Evolutionary conservation across 768 basidiomycete species (phyloP).

Genomic region (Botryobasidium botryosum): DNA sequence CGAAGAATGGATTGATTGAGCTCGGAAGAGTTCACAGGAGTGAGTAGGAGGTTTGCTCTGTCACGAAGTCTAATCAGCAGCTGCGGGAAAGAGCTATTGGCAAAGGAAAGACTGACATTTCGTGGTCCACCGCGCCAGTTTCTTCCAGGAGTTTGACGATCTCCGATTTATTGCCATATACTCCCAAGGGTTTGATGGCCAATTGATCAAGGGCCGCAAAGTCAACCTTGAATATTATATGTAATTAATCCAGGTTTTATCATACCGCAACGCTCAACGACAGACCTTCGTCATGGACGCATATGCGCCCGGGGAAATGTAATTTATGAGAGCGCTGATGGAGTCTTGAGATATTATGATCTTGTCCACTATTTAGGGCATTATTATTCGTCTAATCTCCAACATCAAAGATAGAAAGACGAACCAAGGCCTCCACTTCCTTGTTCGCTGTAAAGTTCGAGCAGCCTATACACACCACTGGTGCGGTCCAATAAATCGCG

Average conservation of each 20-base stretch:
- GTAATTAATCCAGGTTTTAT: not conserved
- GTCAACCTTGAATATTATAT: slow-evolving; percentile 23
- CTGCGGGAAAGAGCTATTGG: not conserved
- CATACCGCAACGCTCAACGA: too few relatives aligned
- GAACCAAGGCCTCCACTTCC: slow-evolving; percentile 17
- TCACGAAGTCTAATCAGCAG: not conserved
- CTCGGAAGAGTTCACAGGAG: slow-evolving; percentile 13
- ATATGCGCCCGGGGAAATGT: slow-evolving; percentile 34
- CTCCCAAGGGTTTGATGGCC: slow-evolving; percentile 32
- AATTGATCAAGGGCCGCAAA: slow-evolving; percentile 34
- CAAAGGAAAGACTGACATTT: slow-evolving; percentile 22
- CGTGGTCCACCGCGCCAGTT: slow-evolving; percentile 23
- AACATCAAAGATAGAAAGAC: slow-evolving; percentile 22
- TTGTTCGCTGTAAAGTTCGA: slow-evolving; percentile 8
- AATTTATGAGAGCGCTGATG: slow-evolving; percentile 31
- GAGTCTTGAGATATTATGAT: slow-evolving; percentile 41
- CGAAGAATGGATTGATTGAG: slow-evolving; percentile 20
- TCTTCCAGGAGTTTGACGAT: slow-evolving; percentile 30
- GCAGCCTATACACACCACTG: slow-evolving; percentile 5
- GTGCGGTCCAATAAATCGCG: slow-evolving; percentile 2
- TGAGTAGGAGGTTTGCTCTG: slow-evolving; percentile 15
- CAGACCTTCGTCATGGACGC: slow-evolving; percentile 28
- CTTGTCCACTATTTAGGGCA: slow-evolving; percentile 25
- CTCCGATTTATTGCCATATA: slow-evolving; percentile 39
- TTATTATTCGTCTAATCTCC: too few relatives aligned